Evolutionary conservation across 179 eudicot species (phyloP).

Genomic region (Heliamphora pulchella): DNA sequence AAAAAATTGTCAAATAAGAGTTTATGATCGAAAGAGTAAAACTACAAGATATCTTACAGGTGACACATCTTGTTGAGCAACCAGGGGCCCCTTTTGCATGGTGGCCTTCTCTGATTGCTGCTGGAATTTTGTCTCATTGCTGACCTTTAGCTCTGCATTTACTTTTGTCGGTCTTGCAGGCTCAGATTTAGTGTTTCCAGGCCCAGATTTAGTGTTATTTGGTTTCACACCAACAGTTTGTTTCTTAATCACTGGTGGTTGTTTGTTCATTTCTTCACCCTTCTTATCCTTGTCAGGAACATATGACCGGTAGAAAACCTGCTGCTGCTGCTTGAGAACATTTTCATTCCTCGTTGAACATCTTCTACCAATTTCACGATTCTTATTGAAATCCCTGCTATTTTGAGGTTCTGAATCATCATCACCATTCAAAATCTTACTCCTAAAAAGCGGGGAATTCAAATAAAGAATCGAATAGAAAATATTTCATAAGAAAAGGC

Average conservation of each 20-base stretch:
- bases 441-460: slow-evolving; percentile 41
- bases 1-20: slow-evolving; percentile 2
- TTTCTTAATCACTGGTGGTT: slow-evolving; percentile 33
- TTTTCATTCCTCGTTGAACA: slow-evolving; percentile 32
- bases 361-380: slow-evolving; percentile 43
- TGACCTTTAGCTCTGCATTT: slow-evolving; percentile 27
- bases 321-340: slow-evolving; percentile 30
- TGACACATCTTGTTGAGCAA: slow-evolving; percentile 45
- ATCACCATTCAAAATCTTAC: slow-evolving; percentile 30
- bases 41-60: slow-evolving; percentile 5
- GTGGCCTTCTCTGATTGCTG: slow-evolving; percentile 36
- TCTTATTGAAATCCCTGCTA: slow-evolving; percentile 51
- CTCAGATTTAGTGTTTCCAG: slow-evolving; percentile 37
- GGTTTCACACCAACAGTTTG: slow-evolving; percentile 44
- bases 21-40: not conserved
- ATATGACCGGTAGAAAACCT: slow-evolving; percentile 23
- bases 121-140: slow-evolving; percentile 35
- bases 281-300: slow-evolving; percentile 33
- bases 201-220: too few relatives aligned
- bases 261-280: slow-evolving; percentile 33
- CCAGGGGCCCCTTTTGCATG: slow-evolving; percentile 44
- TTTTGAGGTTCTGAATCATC: slow-evolving; percentile 68
- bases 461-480: slow-evolving; percentile 41
- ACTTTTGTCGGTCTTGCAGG: slow-evolving; percentile 57
- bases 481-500: slow-evolving; percentile 26